These are phyloP conservation scores for Thelonectria rubi DNA, from an alignment of 2,329 filamentous ascomycete genomes.

Conservation along the genomic window DNA sequence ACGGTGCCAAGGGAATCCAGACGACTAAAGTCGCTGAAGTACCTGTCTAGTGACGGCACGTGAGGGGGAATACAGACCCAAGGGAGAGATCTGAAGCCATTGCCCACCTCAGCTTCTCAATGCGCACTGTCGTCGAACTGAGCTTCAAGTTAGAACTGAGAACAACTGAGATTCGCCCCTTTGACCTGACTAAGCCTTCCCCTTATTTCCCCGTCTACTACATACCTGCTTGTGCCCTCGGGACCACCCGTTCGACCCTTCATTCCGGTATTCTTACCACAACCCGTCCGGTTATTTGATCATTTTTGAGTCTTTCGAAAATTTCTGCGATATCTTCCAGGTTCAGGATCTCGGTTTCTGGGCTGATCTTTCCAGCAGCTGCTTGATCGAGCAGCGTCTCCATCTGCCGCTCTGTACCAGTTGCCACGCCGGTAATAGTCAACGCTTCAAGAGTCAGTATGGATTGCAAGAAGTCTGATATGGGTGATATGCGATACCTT, in stretches of 20 bases:
- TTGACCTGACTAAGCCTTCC: too few relatives aligned
- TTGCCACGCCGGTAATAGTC: slow-evolving; percentile 29
- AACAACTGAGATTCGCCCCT: not conserved
- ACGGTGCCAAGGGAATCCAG: not conserved
- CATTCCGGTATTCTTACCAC: slow-evolving; percentile 29
- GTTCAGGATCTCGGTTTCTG: slow-evolving; percentile 11
- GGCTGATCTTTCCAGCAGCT: slow-evolving; percentile 3
- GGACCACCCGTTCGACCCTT: not conserved
- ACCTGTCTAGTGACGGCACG: not conserved
- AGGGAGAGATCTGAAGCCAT: too few relatives aligned
- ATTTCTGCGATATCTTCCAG: slow-evolving; percentile 23
- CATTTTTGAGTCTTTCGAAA: slow-evolving; percentile 16
- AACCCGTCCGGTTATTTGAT: slow-evolving; percentile 29
- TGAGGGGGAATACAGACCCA: not conserved
- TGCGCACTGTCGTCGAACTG: too few relatives aligned
- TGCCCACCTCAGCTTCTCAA: too few relatives aligned
- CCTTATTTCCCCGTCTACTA: too few relatives aligned
- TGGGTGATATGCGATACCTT: slow-evolving; percentile 7
- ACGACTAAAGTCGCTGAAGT: not conserved
- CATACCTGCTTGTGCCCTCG: too few relatives aligned
- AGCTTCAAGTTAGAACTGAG: not conserved
- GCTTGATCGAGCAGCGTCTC: slow-evolving; percentile 24
- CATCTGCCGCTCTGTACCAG: slow-evolving; percentile 36
- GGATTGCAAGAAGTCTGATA: rapidly evolving
- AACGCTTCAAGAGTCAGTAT: slow-evolving; percentile 19